Conservation (phyloP, 169 alveolate genomes). For the Plasmodium gonderi region DNA sequence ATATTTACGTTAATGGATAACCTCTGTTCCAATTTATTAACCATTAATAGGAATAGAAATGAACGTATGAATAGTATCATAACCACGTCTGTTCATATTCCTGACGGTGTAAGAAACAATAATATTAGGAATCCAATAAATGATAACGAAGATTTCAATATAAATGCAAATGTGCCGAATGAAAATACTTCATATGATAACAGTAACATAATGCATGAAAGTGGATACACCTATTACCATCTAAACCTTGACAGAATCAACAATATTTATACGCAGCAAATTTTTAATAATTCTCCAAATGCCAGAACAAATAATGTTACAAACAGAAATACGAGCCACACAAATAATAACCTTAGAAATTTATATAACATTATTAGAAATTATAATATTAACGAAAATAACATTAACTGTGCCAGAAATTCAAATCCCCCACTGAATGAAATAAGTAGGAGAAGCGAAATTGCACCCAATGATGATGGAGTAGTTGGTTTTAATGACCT, state of each 20-base stretch:
- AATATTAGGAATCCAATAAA: neutral
- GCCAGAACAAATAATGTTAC: neutral
- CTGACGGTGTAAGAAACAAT: constrained; percentile 35
- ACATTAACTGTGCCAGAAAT: neutral
- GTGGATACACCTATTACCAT: constrained; percentile 11
- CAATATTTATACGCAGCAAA: neutral
- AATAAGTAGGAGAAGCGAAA: neutral
- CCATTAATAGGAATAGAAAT: constrained; percentile 18
- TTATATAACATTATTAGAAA: constrained; percentile 60
- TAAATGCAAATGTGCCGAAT: neutral
- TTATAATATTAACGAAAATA: constrained; percentile 54
- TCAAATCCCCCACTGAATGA: neutral
- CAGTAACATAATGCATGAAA: neutral
- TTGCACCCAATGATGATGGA: no score
- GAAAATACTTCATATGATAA: constrained; percentile 14
- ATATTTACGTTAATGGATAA: constrained; percentile 61
- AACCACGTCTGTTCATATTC: neutral
- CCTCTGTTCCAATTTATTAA: constrained; percentile 25
- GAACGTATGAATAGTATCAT: neutral
- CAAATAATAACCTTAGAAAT: constrained; percentile 43
- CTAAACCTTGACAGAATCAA: constrained; percentile 36
- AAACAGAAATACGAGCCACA: neutral
- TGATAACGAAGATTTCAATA: neutral
- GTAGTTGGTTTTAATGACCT: neutral
- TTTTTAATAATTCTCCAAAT: constrained; percentile 16